Base-by-base conservation (phyloP, 2,329 filamentous ascomycete genomes). In the Apiospora koreana region DNA sequence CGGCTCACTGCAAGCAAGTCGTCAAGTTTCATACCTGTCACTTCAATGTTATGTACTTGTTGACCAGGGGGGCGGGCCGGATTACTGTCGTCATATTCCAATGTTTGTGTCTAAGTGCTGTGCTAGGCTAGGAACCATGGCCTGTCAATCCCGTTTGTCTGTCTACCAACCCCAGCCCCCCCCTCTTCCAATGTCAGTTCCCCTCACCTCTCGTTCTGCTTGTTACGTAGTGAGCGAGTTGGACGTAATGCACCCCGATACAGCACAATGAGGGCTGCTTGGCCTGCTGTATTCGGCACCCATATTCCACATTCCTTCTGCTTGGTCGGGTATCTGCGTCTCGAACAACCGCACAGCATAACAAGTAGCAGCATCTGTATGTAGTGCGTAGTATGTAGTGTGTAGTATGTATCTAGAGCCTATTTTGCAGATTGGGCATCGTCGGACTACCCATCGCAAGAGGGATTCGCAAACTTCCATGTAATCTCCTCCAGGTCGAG, bases 11-110 rank as follows among this genome's bases (percentile, higher is more conserved):
- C 54, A 38, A 62, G 16, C 54, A 38, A 23, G 31, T 62, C 54
- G 54, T 62, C 54, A 62, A 62, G 54, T 62, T 62, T 62, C 54
- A 62, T 62, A n/a, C 54, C 54, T 62, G 54, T 28, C 54, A 38
- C 21, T 62, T 62, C n/a, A n/a, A n/a, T n/a, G n/a, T n/a, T n/a
- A n/a, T n/a, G n/a, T n/a, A n/a, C n/a, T n/a, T 62, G 31, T 35
- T 62, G 54, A 38, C 31, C 54, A 62, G 54, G 54, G 54, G 54
- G 35, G 35, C 35, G 8, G 8, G 35, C 54, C 54, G 28, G n/a
- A n/a, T 18, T n/a, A 38, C 35, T 62, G 54, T 62, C 54, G 54
- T 62, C 54, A 62, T 62, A 16, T 62, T 62, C 54, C 31, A 62
- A 62, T 62, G 54, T 62, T 38, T 38, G 50, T 62, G 54, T 38